These are phyloP conservation scores for Daldinia sp. DNA, from an alignment of 2,329 filamentous ascomycete species.

Conservation along the genomic window DNA sequence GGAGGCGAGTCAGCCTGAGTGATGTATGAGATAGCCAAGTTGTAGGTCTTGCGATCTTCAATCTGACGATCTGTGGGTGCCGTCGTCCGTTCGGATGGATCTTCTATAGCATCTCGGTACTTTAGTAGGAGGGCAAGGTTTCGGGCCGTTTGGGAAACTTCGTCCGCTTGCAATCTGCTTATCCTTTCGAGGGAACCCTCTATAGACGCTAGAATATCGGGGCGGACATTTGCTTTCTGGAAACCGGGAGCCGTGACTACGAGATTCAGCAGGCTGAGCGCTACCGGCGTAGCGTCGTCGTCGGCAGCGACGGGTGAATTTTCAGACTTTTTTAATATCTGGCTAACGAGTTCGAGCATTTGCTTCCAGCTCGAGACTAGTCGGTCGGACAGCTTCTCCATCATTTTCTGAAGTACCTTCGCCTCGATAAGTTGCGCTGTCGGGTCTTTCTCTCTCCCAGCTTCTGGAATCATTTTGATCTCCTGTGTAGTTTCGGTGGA, in stretches of 20 bases:
- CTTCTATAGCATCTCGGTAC: constrained; percentile 67
- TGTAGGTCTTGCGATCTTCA: constrained; percentile 72
- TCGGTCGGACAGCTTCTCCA: constrained; percentile 71
- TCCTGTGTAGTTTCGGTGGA: constrained; percentile 40
- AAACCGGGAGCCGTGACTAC: constrained; percentile 70
- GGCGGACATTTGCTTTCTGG: constrained; percentile 60
- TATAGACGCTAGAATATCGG: constrained; percentile 58
- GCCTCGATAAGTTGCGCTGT: constrained; percentile 66
- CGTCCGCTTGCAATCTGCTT: constrained; percentile 54
- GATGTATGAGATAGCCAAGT: constrained; percentile 73
- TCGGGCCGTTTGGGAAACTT: constrained; percentile 65
- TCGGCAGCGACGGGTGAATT: constrained; percentile 55
- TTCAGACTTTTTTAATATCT: constrained; percentile 66
- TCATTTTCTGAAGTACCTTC: constrained; percentile 73
- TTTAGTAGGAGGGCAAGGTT: constrained; percentile 68
- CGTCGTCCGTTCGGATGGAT: constrained; percentile 54
- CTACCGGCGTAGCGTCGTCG: constrained; percentile 65
- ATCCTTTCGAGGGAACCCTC: constrained; percentile 63
- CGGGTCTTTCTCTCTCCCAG: constrained; percentile 56
- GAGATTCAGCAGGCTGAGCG: constrained; percentile 71
- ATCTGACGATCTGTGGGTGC: constrained; percentile 61
- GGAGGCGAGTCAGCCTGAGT: constrained; percentile 71
- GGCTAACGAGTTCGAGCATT: constrained; percentile 71
- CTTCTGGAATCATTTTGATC: constrained; percentile 49
- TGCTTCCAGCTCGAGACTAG: constrained; percentile 74